A percentile compares a stretch with the other conserved stretches of the same genome.
phyloP scores from a whole-genome alignment of 2,329 filamentous ascomycete genomes.

The Ophiostoma sp. region DNA sequence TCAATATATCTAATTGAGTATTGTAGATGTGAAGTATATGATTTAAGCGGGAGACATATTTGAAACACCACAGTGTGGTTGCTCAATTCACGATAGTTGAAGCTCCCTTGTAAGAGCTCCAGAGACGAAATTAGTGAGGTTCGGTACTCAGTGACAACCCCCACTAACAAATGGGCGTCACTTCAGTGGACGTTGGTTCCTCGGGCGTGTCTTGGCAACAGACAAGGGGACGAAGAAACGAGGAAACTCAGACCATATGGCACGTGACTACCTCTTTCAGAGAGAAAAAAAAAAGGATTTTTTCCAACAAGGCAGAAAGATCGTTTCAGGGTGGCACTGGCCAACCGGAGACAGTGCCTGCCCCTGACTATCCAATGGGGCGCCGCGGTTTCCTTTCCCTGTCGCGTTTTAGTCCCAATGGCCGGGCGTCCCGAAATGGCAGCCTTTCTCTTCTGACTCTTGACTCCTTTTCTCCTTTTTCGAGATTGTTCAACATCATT shows the following conservation, averaged over 20 bases:
- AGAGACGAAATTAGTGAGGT: not conserved
- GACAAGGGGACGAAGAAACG: not conserved
- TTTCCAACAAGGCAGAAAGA: not conserved
- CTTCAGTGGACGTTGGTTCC: not conserved
- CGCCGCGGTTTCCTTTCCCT: constrained; percentile 1
- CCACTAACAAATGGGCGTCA: not conserved
- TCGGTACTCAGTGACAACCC: not conserved
- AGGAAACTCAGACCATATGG: not conserved
- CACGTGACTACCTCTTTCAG: not conserved
- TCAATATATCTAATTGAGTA: too few relatives aligned
- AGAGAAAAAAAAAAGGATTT: not conserved
- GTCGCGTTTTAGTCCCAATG: not conserved
- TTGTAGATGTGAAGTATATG: not conserved
- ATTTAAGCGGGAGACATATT: not conserved
- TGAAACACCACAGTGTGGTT: not conserved
- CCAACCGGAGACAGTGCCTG: not conserved
- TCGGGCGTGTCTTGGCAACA: not conserved
- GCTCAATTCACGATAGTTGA: not conserved
- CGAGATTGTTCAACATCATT: not conserved
- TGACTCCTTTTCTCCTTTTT: not conserved
- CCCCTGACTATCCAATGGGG: constrained; percentile 1
- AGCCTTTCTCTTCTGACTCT: not conserved
- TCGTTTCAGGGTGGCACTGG: not conserved
- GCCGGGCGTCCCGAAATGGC: constrained; percentile 3
- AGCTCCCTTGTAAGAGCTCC: not conserved